These are phyloP conservation scores for Xylariaceae sp. DNA, from an alignment of 2,329 filamentous ascomycete genomes.

Conservation along the genomic window DNA sequence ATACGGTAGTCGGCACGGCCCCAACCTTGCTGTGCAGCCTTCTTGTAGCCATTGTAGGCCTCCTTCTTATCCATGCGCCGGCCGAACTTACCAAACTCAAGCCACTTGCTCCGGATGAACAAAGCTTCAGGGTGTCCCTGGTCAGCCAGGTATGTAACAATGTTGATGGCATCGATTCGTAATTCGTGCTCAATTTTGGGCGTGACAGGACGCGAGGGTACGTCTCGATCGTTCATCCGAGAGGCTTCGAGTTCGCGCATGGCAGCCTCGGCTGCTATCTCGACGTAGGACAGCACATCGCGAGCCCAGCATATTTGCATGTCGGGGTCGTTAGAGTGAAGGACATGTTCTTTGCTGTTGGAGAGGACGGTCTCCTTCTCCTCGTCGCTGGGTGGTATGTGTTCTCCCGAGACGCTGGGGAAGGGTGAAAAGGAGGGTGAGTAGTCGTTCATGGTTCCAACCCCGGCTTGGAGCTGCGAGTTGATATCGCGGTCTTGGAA, in stretches of 20 bases:
- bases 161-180: constrained; percentile 81
- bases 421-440: constrained; percentile 86
- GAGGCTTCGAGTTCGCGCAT: constrained; percentile 52
- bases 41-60: constrained; percentile 79
- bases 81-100: constrained; percentile 96
- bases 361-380: constrained; percentile 89
- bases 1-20: constrained; percentile 90
- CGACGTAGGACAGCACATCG: constrained; percentile 83
- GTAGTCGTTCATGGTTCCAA: constrained; percentile 45
- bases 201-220: constrained; percentile 61
- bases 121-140: constrained; percentile 91
- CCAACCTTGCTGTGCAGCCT: constrained; percentile 81
- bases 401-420: constrained; percentile 77
- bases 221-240: constrained; percentile 34
- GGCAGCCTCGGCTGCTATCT: constrained; percentile 73
- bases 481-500: constrained; percentile 38
- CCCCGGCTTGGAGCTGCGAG: constrained; percentile 36
- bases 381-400: constrained; percentile 89
- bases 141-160: constrained; percentile 81
- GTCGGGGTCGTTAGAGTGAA: constrained; percentile 90
- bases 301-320: constrained; percentile 97
- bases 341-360: constrained; percentile 72
- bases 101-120: constrained; percentile 93
- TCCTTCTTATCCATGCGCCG: constrained; percentile 89
- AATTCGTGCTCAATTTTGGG: constrained; percentile 86